Conservation (phyloP, 305 asterid genomes). For the Fraxinus platypoda region DNA sequence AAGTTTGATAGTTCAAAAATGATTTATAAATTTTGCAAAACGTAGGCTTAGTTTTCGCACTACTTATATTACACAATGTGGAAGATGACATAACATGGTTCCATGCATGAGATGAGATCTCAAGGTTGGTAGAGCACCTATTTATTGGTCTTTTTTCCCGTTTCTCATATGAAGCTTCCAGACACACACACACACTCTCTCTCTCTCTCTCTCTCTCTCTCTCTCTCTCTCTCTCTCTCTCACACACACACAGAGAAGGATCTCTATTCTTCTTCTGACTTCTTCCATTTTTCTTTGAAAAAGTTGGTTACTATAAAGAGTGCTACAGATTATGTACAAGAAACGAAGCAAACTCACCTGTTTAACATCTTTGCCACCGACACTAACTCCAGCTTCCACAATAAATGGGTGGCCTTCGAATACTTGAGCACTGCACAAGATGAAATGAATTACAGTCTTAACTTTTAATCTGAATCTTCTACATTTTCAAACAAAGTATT, state of each 20-base stretch:
- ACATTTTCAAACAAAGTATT: slow-evolving; percentile 7
- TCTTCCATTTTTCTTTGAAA: neutral
- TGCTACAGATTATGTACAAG: slow-evolving; percentile 1
- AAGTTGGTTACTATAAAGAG: neutral
- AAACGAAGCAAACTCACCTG: slow-evolving; percentile 53
- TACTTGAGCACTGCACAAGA: slow-evolving; percentile 76
- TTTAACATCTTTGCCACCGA: slow-evolving; percentile 93
- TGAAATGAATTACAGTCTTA: slow-evolving; percentile 22
- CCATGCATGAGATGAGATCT: neutral
- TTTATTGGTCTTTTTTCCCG: neutral
- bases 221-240: no score
- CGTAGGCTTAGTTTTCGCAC: neutral
- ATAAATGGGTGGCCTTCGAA: slow-evolving; percentile 95
- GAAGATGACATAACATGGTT: neutral
- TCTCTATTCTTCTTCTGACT: no score
- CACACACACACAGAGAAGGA: no score
- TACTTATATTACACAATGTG: neutral
- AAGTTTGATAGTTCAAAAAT: neutral
- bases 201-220: no score
- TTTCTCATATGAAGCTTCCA: neutral
- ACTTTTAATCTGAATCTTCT: neutral
- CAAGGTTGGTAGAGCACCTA: neutral
- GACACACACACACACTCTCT: no score
- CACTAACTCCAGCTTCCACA: slow-evolving; percentile 94
- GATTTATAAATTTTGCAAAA: neutral